phyloP scores from a whole-genome alignment of 345 rosid species.

The Carallia pectinifolia region DNA sequence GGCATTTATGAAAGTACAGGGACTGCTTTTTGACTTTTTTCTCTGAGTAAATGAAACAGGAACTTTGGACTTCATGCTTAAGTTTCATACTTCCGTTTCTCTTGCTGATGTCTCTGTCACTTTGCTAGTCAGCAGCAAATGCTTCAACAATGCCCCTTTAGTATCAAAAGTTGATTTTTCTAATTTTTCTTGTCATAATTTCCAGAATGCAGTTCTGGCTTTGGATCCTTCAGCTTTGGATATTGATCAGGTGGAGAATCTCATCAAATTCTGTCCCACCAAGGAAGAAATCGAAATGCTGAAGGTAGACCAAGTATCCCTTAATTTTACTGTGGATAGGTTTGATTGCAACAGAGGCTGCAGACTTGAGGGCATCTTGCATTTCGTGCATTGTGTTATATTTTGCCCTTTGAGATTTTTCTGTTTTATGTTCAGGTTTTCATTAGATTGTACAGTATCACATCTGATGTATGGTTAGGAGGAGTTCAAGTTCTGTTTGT shows the following conservation, averaged over 20 bases:
- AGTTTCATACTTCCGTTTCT: too few species aligned
- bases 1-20: too few species aligned
- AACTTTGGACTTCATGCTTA: too few species aligned
- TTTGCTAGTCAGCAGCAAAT: neutral
- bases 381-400: neutral
- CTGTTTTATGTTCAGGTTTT: neutral
- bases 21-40: too few species aligned
- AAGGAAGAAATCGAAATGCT: constrained; percentile 92
- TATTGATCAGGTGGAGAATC: constrained; percentile 97
- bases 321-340: neutral
- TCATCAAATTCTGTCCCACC: constrained; percentile 94
- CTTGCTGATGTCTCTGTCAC: too few species aligned
- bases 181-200: constrained; percentile 19
- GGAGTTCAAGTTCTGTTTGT: too few species aligned
- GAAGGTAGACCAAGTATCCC: constrained; percentile 48
- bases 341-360: neutral
- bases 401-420: neutral
- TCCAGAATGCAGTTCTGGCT: constrained; percentile 83
- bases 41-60: too few species aligned
- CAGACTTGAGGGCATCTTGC: neutral
- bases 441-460: neutral
- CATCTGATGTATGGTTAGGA: too few species aligned
- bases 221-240: constrained; percentile 85
- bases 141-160: neutral
- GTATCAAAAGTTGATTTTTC: neutral